phyloP scores from a whole-genome alignment of 169 alveolate genomes.

The Cryptosporidium parvum region DNA sequence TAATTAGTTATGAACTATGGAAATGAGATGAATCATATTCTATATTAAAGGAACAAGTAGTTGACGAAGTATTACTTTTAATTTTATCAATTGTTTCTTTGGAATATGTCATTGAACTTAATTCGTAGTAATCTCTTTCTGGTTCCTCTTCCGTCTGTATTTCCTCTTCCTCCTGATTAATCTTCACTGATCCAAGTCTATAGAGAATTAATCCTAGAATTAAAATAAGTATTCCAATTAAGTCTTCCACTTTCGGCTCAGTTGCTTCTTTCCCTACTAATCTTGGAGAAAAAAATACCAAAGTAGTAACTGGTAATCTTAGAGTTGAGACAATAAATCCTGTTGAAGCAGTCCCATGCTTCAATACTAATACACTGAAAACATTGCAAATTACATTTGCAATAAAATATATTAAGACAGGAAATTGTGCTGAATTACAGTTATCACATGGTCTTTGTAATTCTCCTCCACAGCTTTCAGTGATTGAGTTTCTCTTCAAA shows the following conservation, averaged over 20 bases:
- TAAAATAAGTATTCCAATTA: slow-evolving; percentile 61
- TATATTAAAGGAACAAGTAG: slow-evolving; percentile 55
- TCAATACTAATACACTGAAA: slow-evolving; percentile 68
- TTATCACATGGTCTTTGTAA: slow-evolving; percentile 70
- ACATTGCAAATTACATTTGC: slow-evolving; percentile 73
- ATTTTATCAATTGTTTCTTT: not conserved
- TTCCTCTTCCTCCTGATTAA: slow-evolving; percentile 29
- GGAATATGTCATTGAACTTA: slow-evolving; percentile 44
- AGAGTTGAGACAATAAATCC: slow-evolving; percentile 74
- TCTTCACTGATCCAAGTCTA: slow-evolving; percentile 42
- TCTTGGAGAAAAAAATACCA: slow-evolving; percentile 72
- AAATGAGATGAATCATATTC: slow-evolving; percentile 32
- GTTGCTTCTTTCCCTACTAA: slow-evolving; percentile 77
- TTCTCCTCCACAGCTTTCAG: slow-evolving; percentile 55
- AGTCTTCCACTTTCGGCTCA: slow-evolving; percentile 57
- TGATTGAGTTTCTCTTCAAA: slow-evolving; percentile 7
- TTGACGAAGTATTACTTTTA: slow-evolving; percentile 29
- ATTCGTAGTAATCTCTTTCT: slow-evolving; percentile 42
- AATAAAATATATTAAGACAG: slow-evolving; percentile 55
- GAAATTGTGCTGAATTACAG: slow-evolving; percentile 69
- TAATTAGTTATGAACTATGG: slow-evolving; percentile 39
- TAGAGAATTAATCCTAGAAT: slow-evolving; percentile 24
- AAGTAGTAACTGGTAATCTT: slow-evolving; percentile 76
- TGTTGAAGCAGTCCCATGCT: slow-evolving; percentile 74
- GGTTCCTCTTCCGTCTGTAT: not conserved